Conservation (phyloP, 2,329 filamentous ascomycete genomes). For the Aspergillus sp. region DNA sequence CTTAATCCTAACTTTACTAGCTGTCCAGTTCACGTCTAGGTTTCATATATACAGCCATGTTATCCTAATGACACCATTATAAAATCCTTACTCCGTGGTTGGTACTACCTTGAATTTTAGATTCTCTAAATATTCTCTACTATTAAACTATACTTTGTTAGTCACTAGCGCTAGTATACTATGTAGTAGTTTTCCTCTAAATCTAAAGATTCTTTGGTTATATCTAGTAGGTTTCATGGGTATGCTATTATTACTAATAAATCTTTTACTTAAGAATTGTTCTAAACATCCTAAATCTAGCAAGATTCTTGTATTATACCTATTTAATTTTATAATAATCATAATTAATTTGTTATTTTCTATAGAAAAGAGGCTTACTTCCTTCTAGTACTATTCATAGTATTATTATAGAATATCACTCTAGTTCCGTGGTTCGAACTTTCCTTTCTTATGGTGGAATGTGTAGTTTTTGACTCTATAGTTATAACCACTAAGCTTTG, state of each 20-base stretch:
- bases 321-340: background rate
- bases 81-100: background rate
- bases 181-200: background rate
- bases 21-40: too few relatives aligned
- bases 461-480: too few relatives aligned
- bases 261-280: constrained; percentile 1
- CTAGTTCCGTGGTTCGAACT: too few relatives aligned
- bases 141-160: background rate
- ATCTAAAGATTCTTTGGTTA: background rate
- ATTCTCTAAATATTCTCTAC: background rate
- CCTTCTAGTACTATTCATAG: background rate
- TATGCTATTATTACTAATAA: background rate
- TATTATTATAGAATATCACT: too few relatives aligned
- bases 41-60: background rate
- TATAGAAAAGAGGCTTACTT: background rate
- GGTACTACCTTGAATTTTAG: background rate
- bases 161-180: background rate
- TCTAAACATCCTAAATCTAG: background rate
- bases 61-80: background rate
- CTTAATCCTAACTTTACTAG: too few relatives aligned
- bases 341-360: background rate
- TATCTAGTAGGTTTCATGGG: background rate
- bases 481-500: too few relatives aligned
- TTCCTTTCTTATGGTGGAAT: too few relatives aligned
- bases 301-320: background rate